phyloP scores from a whole-genome alignment of 257 asterid genomes.

The Knoxia roxburghii region DNA sequence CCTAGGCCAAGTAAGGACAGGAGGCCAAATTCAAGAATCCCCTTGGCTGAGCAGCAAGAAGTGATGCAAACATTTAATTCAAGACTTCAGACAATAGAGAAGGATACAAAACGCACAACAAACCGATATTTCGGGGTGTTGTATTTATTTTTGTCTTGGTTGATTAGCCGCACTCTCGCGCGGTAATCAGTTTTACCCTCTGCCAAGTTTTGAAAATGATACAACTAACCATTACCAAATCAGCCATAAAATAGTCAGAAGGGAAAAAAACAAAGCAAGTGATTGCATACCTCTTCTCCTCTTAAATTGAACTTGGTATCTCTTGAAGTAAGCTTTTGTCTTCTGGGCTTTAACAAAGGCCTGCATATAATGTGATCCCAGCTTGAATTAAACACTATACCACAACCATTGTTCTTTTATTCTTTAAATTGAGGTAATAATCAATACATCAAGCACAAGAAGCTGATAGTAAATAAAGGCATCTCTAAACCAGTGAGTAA shows the following conservation, averaged over 20 bases:
- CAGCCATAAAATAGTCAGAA: not conserved
- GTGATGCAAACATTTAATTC: not conserved
- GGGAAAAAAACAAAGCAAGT: not conserved
- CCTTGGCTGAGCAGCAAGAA: not conserved
- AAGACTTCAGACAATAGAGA: not conserved
- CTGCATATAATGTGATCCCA: conserved; percentile 21
- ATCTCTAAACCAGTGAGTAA: not conserved
- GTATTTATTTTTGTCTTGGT: conserved; percentile 69
- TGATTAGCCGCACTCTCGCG: conserved; percentile 65
- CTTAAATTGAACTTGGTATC: conserved; percentile 72
- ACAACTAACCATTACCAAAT: not conserved
- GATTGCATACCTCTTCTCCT: conserved; percentile 60
- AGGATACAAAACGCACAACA: conserved; percentile 73
- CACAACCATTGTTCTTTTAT: too few species aligned
- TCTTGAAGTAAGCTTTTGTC: conserved; percentile 60
- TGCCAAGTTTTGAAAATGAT: conserved; percentile 13
- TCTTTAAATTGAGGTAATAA: not conserved
- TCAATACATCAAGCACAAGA: not conserved
- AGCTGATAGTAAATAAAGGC: too few species aligned
- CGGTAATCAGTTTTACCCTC: conserved; percentile 77
- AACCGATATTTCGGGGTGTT: conserved; percentile 70
- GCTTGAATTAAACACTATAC: not conserved
- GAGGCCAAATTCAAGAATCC: not conserved
- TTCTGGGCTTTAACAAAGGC: conserved; percentile 66
- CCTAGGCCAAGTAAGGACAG: too few species aligned